phyloP scores from a whole-genome alignment of 805 yeast species.

The Schwanniomyces vanrijiae region DNA sequence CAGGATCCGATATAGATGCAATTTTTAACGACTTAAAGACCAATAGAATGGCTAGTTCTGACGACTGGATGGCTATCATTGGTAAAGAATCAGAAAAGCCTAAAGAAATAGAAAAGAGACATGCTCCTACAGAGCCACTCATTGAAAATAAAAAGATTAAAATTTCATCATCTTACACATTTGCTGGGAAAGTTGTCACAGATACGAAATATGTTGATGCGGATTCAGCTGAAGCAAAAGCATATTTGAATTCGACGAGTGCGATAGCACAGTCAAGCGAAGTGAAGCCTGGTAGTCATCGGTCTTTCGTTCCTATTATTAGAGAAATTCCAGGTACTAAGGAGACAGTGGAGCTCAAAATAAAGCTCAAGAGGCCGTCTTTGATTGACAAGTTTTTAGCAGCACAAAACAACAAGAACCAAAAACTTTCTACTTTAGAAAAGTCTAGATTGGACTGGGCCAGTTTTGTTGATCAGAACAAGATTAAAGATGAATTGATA shows the following conservation, averaged over 20 bases:
- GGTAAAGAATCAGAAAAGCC: conserved; percentile 4
- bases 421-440: conserved; percentile 84
- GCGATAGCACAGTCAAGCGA: conserved; percentile 20
- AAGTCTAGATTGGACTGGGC: conserved; percentile 96
- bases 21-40: conserved; percentile 28
- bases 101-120: conserved; percentile 1
- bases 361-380: conserved; percentile 71
- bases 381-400: conserved; percentile 73
- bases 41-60: conserved; percentile 13
- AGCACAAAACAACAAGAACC: conserved; percentile 60
- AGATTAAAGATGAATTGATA: conserved; percentile 78
- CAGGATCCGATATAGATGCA: conserved; percentile 29
- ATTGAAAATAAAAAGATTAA: conserved; percentile 53
- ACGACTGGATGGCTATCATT: conserved; percentile 8
- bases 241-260: conserved; percentile 61
- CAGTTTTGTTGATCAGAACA: conserved; percentile 82
- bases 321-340: conserved; percentile 30
- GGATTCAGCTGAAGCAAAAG: conserved; percentile 84
- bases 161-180: conserved; percentile 76
- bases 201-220: conserved; percentile 78
- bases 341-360: conserved; percentile 42
- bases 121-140: background rate
- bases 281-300: conserved; percentile 8
- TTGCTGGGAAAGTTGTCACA: conserved; percentile 81
- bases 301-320: conserved; percentile 34